Percentiles rank a stretch among this genome's conserved stretches.
Conservation (phyloP, 768 basidiomycete species). For the Mycena indigotica region DNA sequence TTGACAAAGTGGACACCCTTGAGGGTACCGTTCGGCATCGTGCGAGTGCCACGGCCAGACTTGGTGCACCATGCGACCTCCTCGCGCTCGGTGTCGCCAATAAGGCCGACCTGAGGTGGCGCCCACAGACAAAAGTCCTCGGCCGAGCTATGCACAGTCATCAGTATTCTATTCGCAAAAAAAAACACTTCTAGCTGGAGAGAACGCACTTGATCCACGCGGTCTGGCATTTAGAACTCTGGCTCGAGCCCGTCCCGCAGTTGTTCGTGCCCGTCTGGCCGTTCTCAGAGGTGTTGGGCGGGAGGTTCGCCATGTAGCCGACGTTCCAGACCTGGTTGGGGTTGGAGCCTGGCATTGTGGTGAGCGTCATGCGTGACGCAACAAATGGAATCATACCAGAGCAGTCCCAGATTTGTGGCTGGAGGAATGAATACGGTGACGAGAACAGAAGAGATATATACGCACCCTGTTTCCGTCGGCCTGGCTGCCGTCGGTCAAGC, state of each 20-base stretch:
- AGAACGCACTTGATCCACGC: conserved; percentile 60
- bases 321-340: conserved; percentile 58
- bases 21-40: conserved; percentile 69
- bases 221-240: conserved; percentile 70
- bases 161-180: conserved; percentile 1
- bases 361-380: background rate
- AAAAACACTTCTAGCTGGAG: no score
- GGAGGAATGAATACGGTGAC: conserved; percentile 5
- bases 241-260: conserved; percentile 62
- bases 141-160: conserved; percentile 41
- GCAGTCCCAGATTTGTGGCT: conserved; percentile 54
- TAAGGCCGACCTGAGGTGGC: conserved; percentile 48
- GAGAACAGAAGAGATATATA: background rate
- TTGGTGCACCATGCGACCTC: conserved; percentile 80
- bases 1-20: conserved; percentile 69
- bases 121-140: conserved; percentile 77
- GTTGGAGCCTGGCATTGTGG: conserved; percentile 25
- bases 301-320: conserved; percentile 44
- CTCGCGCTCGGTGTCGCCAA: conserved; percentile 69
- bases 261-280: conserved; percentile 68
- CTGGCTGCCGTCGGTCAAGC: conserved; percentile 40
- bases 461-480: conserved; percentile 46
- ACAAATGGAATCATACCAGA: conserved; percentile 10
- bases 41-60: conserved; percentile 68
- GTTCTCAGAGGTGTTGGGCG: conserved; percentile 54